phyloP scores from a whole-genome alignment of 306 rosid genomes.

The Vigna unguiculata region DNA sequence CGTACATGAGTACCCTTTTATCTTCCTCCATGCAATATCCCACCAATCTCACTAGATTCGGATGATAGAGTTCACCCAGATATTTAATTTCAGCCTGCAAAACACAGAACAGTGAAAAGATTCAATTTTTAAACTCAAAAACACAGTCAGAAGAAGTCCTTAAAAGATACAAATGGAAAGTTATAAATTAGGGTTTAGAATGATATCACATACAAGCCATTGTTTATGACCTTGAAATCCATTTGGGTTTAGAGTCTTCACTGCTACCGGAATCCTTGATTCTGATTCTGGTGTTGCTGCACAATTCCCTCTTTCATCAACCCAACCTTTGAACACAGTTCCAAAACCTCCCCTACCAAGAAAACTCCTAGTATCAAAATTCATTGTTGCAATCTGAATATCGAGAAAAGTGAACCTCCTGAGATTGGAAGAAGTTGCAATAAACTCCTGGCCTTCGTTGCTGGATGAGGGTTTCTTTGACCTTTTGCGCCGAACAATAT shows the following conservation, averaged over 20 bases:
- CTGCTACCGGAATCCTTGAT: slow-evolving; percentile 62
- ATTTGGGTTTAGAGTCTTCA: slow-evolving; percentile 62
- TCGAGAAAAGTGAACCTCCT: background rate
- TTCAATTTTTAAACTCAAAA: background rate
- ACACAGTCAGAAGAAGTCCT: background rate
- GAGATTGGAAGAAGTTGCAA: background rate
- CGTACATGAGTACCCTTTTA: slow-evolving; percentile 67
- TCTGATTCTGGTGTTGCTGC: slow-evolving; percentile 50
- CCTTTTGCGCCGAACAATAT: too few relatives aligned
- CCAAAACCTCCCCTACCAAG: background rate
- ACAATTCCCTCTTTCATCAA: background rate
- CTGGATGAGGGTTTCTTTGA: too few relatives aligned
- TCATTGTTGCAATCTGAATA: background rate
- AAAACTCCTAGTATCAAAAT: background rate
- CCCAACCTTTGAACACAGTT: background rate
- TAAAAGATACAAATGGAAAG: background rate
- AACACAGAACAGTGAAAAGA: background rate
- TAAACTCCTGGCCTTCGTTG: too few relatives aligned
- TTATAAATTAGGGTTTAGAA: background rate
- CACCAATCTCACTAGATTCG: slow-evolving; percentile 63
- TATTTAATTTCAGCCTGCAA: slow-evolving; percentile 73
- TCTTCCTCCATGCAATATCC: slow-evolving; percentile 69
- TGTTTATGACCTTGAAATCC: slow-evolving; percentile 79
- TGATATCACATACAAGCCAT: slow-evolving; percentile 66
- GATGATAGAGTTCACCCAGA: slow-evolving; percentile 66